Percentiles rank a stretch among this genome's conserved stretches.
phyloP scores from a whole-genome alignment of 257 asterid genomes.

The Galeopsis tetrahit region DNA sequence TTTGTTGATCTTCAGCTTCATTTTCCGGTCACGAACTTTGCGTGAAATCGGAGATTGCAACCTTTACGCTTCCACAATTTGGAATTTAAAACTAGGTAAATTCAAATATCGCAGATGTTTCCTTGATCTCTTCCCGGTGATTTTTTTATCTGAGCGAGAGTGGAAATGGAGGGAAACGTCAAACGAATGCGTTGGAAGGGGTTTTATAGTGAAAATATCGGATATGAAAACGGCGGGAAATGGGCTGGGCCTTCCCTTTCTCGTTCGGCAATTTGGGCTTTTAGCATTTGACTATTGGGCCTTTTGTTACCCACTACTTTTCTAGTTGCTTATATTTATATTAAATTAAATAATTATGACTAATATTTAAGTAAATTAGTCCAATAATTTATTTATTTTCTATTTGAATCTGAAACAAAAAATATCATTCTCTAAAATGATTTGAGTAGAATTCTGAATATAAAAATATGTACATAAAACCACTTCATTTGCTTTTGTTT shows the following conservation, averaged over 20 bases:
- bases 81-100: background rate
- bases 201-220: constrained; percentile 20
- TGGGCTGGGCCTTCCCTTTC: constrained; percentile 28
- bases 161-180: constrained; percentile 39
- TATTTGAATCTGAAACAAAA: background rate
- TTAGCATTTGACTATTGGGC: background rate
- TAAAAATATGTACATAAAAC: too few relatives aligned
- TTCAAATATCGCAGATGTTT: constrained; percentile 4
- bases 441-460: too few relatives aligned
- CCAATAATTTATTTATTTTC: background rate
- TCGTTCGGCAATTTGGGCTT: background rate
- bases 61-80: constrained; percentile 11
- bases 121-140: background rate
- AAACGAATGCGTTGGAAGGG: constrained; percentile 12
- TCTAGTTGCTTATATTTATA: too few relatives aligned
- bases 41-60: background rate
- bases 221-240: background rate
- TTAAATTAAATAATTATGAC: background rate
- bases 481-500: too few relatives aligned
- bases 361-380: background rate
- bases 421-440: too few relatives aligned
- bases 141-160: constrained; percentile 6
- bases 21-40: constrained; percentile 34
- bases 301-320: background rate
- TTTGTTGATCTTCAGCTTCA: constrained; percentile 90